Evolutionary conservation across 345 rosid genomes (phyloP).

Genomic region (Mercurialis annua): DNA sequence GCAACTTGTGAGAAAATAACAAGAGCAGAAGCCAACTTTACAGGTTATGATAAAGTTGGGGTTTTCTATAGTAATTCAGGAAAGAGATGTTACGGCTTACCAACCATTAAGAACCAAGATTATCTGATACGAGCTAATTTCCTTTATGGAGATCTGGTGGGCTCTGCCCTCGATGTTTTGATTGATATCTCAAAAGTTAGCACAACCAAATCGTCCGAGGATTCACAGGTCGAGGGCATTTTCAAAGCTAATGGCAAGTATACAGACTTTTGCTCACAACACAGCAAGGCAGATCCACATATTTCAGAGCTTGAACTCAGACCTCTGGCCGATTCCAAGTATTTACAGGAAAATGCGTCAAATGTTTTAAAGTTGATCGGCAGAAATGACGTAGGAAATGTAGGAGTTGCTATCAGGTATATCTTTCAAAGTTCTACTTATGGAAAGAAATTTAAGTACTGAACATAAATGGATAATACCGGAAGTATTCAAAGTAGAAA

Average conservation of each 20-base stretch:
- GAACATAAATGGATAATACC: not conserved
- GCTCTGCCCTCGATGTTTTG: slow-evolving; percentile 26
- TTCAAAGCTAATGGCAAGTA: slow-evolving; percentile 34
- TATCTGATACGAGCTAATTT: slow-evolving; percentile 51
- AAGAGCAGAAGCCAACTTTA: slow-evolving; percentile 17
- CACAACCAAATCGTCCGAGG: slow-evolving; percentile 28
- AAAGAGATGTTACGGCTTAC: slow-evolving; percentile 50
- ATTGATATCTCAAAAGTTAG: slow-evolving; percentile 41
- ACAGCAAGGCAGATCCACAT: slow-evolving; percentile 37
- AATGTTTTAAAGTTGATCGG: slow-evolving; percentile 40
- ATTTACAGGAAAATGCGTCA: slow-evolving; percentile 28
- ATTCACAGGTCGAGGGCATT: slow-evolving; percentile 41
- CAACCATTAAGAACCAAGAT: slow-evolving; percentile 28
- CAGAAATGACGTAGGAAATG: slow-evolving; percentile 42
- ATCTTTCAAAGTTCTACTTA: slow-evolving; percentile 1
- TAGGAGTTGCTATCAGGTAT: slow-evolving; percentile 40
- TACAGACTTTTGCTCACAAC: slow-evolving; percentile 46
- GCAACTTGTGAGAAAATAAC: slow-evolving; percentile 26
- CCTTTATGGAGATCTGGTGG: slow-evolving; percentile 19
- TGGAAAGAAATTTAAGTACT: not conserved
- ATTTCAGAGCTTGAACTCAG: slow-evolving; percentile 55
- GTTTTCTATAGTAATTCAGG: slow-evolving; percentile 34
- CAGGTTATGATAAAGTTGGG: slow-evolving; percentile 30
- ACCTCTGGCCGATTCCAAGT: slow-evolving; percentile 36
- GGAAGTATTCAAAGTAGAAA: not conserved